Conservation (phyloP, 441 rosid species). For the Euphorbia celastroides region DNA sequence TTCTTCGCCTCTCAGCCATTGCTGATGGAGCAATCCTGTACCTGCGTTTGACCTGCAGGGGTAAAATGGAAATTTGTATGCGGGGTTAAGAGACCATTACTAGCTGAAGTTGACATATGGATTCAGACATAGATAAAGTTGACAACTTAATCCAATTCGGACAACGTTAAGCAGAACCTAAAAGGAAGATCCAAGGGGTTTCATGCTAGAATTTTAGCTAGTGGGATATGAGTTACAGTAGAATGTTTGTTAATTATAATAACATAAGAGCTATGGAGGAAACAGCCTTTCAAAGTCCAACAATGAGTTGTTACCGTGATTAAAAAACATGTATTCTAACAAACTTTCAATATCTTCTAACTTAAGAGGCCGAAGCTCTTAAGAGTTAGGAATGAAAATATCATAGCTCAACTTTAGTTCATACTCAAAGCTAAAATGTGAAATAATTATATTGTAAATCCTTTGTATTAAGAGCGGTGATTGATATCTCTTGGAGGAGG, state of each 20-base stretch:
- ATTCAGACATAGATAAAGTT: neutral
- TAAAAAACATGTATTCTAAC: neutral
- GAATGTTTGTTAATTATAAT: too few species aligned
- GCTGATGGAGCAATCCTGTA: slow-evolving; percentile 58
- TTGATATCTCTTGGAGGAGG: neutral
- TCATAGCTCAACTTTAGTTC: neutral
- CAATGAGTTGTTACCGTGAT: neutral
- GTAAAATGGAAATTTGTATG: neutral
- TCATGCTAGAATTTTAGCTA: neutral
- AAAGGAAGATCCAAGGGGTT: neutral
- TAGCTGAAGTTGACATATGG: neutral
- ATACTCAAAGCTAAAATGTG: neutral
- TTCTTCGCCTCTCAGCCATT: slow-evolving; percentile 45
- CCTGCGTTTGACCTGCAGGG: slow-evolving; percentile 73
- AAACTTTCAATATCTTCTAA: neutral
- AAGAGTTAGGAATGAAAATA: neutral
- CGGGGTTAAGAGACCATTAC: neutral
- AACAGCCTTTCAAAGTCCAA: neutral
- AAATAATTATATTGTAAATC: neutral
- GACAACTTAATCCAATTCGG: neutral
- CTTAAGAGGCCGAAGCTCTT: neutral
- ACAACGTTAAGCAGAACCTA: neutral
- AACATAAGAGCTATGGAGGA: too few species aligned
- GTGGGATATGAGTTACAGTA: neutral
- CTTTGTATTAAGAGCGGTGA: neutral